Conservation (phyloP, 192 early-diverging fungal species). For the Funneliformis geosporum region DNA sequence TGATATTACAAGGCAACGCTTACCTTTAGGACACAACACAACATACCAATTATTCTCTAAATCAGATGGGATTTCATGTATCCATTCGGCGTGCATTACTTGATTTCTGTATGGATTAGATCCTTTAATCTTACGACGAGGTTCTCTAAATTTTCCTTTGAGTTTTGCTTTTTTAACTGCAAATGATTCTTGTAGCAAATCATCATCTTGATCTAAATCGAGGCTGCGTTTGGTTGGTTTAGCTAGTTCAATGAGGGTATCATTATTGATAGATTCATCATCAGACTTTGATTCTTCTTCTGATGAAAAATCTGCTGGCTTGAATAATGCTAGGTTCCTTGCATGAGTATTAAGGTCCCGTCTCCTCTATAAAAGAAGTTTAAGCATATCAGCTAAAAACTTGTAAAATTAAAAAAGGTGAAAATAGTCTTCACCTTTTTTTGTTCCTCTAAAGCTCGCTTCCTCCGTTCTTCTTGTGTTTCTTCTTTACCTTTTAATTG, state of each 20-base stretch:
- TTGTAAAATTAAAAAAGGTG: not conserved
- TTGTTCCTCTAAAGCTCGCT: slow-evolving; percentile 44
- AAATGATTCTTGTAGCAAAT: slow-evolving; percentile 18
- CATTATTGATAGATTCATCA: slow-evolving; percentile 21
- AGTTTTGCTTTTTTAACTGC: not conserved
- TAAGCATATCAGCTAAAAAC: not conserved
- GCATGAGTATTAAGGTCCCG: slow-evolving; percentile 48
- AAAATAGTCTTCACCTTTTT: slow-evolving; percentile 37
- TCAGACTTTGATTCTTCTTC: slow-evolving; percentile 37
- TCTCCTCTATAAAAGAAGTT: slow-evolving; percentile 40
- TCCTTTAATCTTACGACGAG: slow-evolving; percentile 34
- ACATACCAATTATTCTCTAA: slow-evolving; percentile 52
- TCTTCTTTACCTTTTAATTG: slow-evolving; percentile 16
- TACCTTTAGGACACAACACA: slow-evolving; percentile 56
- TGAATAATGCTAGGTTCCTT: slow-evolving; percentile 46
- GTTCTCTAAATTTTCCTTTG: slow-evolving; percentile 33
- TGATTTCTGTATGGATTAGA: slow-evolving; percentile 54
- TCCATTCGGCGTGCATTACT: slow-evolving; percentile 58
- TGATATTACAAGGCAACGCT: slow-evolving; percentile 57
- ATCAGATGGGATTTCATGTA: slow-evolving; percentile 52
- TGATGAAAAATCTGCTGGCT: slow-evolving; percentile 34
- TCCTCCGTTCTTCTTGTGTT: slow-evolving; percentile 45
- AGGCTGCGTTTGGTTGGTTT: slow-evolving; percentile 29
- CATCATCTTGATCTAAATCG: slow-evolving; percentile 30
- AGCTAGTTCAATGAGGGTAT: slow-evolving; percentile 31